Conservation (phyloP, 2,329 filamentous ascomycete genomes). For the Arthroderma sp. region DNA sequence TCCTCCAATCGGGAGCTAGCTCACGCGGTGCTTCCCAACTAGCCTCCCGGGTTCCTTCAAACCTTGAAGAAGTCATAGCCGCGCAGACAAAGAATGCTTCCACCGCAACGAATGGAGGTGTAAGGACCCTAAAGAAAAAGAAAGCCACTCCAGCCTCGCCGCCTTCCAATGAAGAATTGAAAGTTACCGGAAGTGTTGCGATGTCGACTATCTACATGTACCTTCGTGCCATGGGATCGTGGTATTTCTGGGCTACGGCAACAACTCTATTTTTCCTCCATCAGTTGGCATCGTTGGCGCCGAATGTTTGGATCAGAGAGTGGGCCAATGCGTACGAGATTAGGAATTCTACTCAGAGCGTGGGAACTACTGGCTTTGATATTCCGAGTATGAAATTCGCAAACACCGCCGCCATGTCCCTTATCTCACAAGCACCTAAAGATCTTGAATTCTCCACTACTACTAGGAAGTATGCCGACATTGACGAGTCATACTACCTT, state of each 20-base stretch:
- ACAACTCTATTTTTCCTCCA: constrained; percentile 64
- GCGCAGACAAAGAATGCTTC: constrained; percentile 39
- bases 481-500: constrained; percentile 76
- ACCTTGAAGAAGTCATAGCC: constrained; percentile 50
- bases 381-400: constrained; percentile 28
- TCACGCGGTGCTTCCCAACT: constrained; percentile 61
- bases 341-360: constrained; percentile 27
- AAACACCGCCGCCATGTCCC: constrained; percentile 24
- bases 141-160: constrained; percentile 32
- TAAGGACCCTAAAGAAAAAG: constrained; percentile 28
- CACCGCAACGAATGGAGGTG: constrained; percentile 33
- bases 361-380: constrained; percentile 14
- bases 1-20: constrained; percentile 59
- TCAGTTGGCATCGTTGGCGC: constrained; percentile 74
- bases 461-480: constrained; percentile 34
- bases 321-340: constrained; percentile 83
- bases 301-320: constrained; percentile 85
- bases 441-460: constrained; percentile 13
- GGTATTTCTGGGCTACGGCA: constrained; percentile 85
- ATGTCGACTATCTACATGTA: constrained; percentile 78
- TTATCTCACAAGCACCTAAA: constrained; percentile 23
- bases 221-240: constrained; percentile 79
- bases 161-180: constrained; percentile 54
- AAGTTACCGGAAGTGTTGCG: constrained; percentile 77
- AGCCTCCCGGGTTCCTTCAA: constrained; percentile 67